A percentile compares a stretch with the other conserved stretches of the same genome.
These are phyloP conservation scores for Isoetes engelmannii DNA, from an alignment of 83 land plant species.

Conservation along the genomic window DNA sequence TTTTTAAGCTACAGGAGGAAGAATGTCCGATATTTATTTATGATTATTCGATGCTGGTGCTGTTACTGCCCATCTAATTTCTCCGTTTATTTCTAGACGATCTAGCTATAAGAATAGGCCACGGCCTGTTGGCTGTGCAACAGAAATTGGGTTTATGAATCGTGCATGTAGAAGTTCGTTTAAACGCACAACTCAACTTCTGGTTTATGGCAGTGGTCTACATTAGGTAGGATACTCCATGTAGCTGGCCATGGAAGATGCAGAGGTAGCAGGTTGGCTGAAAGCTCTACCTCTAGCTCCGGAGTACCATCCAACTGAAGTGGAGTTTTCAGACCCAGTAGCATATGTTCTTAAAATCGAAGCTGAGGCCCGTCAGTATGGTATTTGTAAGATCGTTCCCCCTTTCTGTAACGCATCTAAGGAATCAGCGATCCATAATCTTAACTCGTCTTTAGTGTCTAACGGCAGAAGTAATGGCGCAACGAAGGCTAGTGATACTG, in stretches of 20 bases:
- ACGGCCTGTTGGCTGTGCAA: too few species aligned
- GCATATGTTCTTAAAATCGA: conserved; percentile 80
- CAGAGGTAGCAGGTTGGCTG: conserved; percentile 68
- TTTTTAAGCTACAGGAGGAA: too few species aligned
- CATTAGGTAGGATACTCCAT: too few species aligned
- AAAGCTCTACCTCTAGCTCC: conserved; percentile 76
- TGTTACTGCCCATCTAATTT: too few species aligned
- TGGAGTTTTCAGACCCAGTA: conserved; percentile 95
- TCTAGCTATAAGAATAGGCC: too few species aligned
- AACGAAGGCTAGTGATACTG: conserved; percentile 26
- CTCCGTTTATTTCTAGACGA: too few species aligned
- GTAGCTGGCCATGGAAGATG: conserved; percentile 38
- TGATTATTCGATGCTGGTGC: too few species aligned
- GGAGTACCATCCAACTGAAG: conserved; percentile 80
- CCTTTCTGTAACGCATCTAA: conserved; percentile 64
- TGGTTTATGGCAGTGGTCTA: too few species aligned
- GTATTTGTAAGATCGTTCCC: conserved; percentile 91
- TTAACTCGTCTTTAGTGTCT: conserved; percentile 42
- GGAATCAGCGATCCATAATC: conserved; percentile 50
- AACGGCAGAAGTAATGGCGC: conserved; percentile 16
- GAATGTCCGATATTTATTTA: too few species aligned
- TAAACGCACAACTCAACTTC: too few species aligned
- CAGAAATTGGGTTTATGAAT: too few species aligned
- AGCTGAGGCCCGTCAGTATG: conserved; percentile 75
- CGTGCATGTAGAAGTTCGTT: too few species aligned